A percentile compares a stretch with the other conserved stretches of the same genome.
phyloP scores from a whole-genome alignment of 768 basidiomycete species.

The Trametes maxima region DNA sequence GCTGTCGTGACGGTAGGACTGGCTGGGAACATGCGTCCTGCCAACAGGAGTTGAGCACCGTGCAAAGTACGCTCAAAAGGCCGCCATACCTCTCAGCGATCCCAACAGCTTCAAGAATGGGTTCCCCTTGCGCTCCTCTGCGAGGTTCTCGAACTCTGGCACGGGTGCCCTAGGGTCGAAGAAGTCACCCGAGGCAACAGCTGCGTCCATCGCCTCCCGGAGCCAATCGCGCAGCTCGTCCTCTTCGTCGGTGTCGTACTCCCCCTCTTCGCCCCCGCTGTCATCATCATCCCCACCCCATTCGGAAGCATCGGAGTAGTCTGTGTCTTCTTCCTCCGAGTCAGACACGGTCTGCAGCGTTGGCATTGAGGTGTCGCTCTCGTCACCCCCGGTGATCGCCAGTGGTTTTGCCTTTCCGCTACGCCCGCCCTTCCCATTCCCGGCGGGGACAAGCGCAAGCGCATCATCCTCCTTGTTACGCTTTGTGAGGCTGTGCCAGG shows the following conservation, averaged over 20 bases:
- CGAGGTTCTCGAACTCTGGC: slow-evolving; percentile 41
- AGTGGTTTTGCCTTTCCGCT: slow-evolving; percentile 45
- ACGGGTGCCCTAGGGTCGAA: slow-evolving; percentile 48
- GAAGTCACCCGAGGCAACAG: slow-evolving; percentile 57
- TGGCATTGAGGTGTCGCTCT: slow-evolving; percentile 63
- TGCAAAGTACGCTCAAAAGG: neutral
- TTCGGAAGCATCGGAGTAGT: slow-evolving; percentile 39
- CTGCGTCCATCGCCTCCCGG: slow-evolving; percentile 74
- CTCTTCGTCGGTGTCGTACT: slow-evolving; percentile 69
- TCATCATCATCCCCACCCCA: slow-evolving; percentile 39
- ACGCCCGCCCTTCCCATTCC: slow-evolving; percentile 25
- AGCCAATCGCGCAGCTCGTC: slow-evolving; percentile 62
- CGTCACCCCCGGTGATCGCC: slow-evolving; percentile 53
- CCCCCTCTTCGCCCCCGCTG: slow-evolving; percentile 41
- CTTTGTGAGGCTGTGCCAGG: slow-evolving; percentile 55
- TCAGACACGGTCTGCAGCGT: slow-evolving; percentile 66
- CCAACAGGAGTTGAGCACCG: neutral
- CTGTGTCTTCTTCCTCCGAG: slow-evolving; percentile 50
- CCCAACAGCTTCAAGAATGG: slow-evolving; percentile 79
- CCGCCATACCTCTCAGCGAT: slow-evolving; percentile 62
- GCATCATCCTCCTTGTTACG: slow-evolving; percentile 34
- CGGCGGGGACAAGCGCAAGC: slow-evolving; percentile 27
- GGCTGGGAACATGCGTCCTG: slow-evolving; percentile 67
- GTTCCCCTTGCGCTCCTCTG: slow-evolving; percentile 64
- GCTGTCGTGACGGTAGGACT: slow-evolving; percentile 47